Base-by-base conservation (phyloP, 306 rosid species). In the Rosa multiflora region DNA sequence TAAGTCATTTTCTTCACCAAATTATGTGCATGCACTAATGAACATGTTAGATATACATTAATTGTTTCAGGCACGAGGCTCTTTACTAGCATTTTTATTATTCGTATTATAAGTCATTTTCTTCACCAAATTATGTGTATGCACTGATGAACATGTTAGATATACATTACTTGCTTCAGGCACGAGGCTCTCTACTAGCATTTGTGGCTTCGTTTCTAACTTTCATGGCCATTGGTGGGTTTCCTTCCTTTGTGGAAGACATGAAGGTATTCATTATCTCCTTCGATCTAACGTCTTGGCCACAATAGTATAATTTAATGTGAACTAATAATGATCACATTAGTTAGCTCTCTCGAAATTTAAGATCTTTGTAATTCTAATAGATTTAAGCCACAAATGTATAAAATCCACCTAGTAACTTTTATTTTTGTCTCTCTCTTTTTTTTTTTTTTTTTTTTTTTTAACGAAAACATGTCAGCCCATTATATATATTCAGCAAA, bases 221-320 rank as follows among this genome's bases (percentile, higher is more conserved):
- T 20, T 89, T 93, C 85, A 93, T 93, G 92, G 76, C 91, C 43
- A 86, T 93, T 63, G 97, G 91, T 52, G 98, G 97, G 74, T 93
- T 93, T 82, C 90, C 97, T 75, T 90, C 40, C 67, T 62, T 62
- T 12, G 68, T 62, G 68, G 68, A 62, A 62, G 68, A 62, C 42
- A 62, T 62, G 42, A 62, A 62, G 68, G 68, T 10, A 62, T 10
- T 61, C 39, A 26, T 59, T 10, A 8, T 59, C 47, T 8, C 47
- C 47, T 44, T 44, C 29, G 29, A 26, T 26, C 11, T 10, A 3
- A 10, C 66, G 0, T 59, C 11, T 10, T 21, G 29, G 26, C 8
- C 29, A 56, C 18, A 17, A 49, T 49, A 4, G 4, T 7, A 44
- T 8, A 44, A 44, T 44, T 8, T 8, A 13, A 17, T 5, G n/a